Conservation (phyloP, 179 eudicot species). For the Kewa caespitosa region DNA sequence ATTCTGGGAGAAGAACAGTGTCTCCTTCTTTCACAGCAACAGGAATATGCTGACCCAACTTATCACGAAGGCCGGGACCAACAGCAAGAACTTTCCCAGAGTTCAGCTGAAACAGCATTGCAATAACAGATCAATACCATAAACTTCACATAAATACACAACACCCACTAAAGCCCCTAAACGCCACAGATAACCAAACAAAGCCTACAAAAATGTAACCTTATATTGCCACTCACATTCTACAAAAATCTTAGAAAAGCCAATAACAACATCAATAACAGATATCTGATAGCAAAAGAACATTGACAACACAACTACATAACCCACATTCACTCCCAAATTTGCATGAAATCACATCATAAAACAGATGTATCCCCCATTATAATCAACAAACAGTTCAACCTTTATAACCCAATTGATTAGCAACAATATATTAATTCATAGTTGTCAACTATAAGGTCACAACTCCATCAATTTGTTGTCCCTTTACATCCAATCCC, state of each 20-base stretch:
- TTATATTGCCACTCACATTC: background rate
- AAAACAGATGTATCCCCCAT: no score
- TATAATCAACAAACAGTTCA: no score
- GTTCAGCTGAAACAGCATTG: constrained; percentile 46
- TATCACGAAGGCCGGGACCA: constrained; percentile 63
- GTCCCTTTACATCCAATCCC: no score
- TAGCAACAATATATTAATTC: no score
- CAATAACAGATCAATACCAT: background rate
- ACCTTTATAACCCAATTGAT: no score
- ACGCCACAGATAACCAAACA: background rate
- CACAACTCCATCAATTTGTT: no score
- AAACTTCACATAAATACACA: background rate
- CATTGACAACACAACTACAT: no score
- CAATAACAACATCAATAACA: no score
- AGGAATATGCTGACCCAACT: constrained; percentile 53
- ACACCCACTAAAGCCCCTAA: background rate
- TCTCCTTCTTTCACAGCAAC: constrained; percentile 76
- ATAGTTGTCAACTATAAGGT: no score
- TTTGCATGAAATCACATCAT: background rate
- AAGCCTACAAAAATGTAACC: background rate
- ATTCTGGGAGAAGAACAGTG: constrained; percentile 69
- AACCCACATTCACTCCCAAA: background rate
- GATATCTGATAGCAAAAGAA: no score
- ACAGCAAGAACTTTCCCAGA: constrained; percentile 79
- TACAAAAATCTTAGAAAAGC: no score